phyloP scores from a whole-genome alignment of 257 asterid species.

The Leonotis leonurus region DNA sequence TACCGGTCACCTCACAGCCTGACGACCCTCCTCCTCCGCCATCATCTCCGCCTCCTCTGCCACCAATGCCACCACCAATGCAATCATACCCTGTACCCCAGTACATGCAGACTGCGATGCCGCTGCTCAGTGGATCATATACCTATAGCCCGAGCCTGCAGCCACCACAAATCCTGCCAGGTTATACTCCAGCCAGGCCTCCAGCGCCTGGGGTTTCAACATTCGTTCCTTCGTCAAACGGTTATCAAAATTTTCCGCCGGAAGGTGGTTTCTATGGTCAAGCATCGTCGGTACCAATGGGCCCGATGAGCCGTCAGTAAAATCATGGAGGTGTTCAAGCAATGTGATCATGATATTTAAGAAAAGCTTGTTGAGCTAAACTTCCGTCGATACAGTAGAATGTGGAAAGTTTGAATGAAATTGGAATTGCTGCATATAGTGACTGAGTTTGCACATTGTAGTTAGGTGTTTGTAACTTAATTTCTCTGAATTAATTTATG shows the following conservation, averaged over 20 bases:
- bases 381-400: neutral
- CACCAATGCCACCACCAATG: conserved; percentile 57
- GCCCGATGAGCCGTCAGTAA: conserved; percentile 56
- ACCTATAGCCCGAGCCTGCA: conserved; percentile 42
- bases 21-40: conserved; percentile 65
- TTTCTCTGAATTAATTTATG: neutral
- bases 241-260: conserved; percentile 42
- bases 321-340: too few relatives aligned
- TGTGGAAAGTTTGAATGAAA: neutral
- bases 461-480: conserved; percentile 18
- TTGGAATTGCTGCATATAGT: neutral
- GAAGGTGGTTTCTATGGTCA: conserved; percentile 57
- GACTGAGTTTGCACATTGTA: conserved; percentile 10
- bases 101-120: conserved; percentile 37
- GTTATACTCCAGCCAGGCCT: conserved; percentile 32
- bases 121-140: conserved; percentile 34
- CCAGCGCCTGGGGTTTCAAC: conserved; percentile 35
- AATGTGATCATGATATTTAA: neutral
- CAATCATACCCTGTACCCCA: conserved; percentile 61
- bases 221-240: conserved; percentile 24
- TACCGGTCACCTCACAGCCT: conserved; percentile 43
- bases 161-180: conserved; percentile 24
- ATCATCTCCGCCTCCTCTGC: conserved; percentile 71
- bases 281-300: conserved; percentile 56
- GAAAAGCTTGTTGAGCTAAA: neutral